phyloP scores from a whole-genome alignment of 257 asterid species.

The Catharanthus roseus region DNA sequence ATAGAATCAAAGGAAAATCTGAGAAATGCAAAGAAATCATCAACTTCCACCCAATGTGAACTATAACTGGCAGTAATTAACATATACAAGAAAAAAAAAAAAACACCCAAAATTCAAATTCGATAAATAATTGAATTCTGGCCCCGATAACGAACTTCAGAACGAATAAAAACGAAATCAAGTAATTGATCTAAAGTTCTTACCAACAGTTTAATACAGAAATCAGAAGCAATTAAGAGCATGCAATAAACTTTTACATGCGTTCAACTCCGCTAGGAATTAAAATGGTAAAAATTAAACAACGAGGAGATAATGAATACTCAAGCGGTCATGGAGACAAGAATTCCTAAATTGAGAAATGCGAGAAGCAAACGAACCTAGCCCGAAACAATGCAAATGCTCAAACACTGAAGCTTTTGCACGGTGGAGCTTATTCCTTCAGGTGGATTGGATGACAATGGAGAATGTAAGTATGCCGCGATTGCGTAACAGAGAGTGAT shows the following conservation, averaged over 20 bases:
- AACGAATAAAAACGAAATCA: background rate
- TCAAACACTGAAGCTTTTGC: background rate
- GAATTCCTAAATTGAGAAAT: background rate
- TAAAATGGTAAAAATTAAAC: background rate
- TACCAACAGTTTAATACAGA: background rate
- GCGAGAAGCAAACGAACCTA: background rate
- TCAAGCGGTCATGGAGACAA: background rate
- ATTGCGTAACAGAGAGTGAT: background rate
- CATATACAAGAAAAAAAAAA: background rate
- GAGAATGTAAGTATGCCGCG: background rate
- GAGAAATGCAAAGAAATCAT: constrained; percentile 8
- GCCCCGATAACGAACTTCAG: background rate
- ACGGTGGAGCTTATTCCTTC: background rate
- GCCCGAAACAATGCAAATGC: constrained; percentile 7
- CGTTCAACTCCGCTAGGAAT: background rate
- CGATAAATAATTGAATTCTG: background rate
- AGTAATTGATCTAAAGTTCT: background rate
- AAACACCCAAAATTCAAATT: constrained; percentile 11
- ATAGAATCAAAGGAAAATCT: constrained; percentile 9
- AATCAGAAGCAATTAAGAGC: background rate
- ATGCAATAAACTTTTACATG: background rate
- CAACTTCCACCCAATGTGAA: background rate
- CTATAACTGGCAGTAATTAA: background rate
- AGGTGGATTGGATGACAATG: too few relatives aligned
- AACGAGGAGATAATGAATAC: background rate